Evolutionary conservation across 2,329 filamentous ascomycete species (phyloP).

Genomic region (Rhynchosporium secalis): DNA sequence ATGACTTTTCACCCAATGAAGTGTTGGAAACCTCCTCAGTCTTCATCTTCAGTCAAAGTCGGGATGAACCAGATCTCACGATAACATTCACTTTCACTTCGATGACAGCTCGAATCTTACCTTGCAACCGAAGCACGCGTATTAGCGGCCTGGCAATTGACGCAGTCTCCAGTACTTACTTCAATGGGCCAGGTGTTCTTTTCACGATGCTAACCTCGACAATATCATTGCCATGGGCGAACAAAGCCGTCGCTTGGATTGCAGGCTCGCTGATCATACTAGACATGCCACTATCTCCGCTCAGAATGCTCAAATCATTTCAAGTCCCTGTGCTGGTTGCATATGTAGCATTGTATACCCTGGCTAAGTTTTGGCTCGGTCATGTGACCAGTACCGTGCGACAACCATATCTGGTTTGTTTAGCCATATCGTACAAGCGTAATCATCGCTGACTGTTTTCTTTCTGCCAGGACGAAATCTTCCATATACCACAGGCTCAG

Average conservation of each 20-base stretch:
- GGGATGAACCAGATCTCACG: not conserved
- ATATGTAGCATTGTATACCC: slow-evolving; percentile 4
- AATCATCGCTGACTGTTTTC: not conserved
- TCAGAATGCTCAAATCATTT: slow-evolving; percentile 7
- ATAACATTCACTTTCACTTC: not conserved
- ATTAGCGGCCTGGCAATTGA: too few species aligned
- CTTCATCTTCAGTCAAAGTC: not conserved
- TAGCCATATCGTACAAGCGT: not conserved
- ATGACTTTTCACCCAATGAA: not conserved
- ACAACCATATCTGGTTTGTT: slow-evolving; percentile 35
- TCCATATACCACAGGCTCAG: slow-evolving; percentile 89
- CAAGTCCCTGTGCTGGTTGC: slow-evolving; percentile 2
- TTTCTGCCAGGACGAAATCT: slow-evolving; percentile 71
- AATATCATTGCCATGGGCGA: slow-evolving; percentile 10
- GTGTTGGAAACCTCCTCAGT: not conserved
- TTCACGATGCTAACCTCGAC: slow-evolving; percentile 6
- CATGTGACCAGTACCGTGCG: slow-evolving; percentile 35
- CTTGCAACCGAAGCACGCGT: too few species aligned
- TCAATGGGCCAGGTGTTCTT: slow-evolving; percentile 9
- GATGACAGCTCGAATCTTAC: too few species aligned
- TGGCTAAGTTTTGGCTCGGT: slow-evolving; percentile 30
- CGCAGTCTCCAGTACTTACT: not conserved
- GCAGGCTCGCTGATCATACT: slow-evolving; percentile 6
- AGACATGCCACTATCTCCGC: slow-evolving; percentile 16
- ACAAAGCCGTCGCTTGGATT: slow-evolving; percentile 4